Conservation (phyloP, 768 basidiomycete species). For the Tylopilus intermedius region DNA sequence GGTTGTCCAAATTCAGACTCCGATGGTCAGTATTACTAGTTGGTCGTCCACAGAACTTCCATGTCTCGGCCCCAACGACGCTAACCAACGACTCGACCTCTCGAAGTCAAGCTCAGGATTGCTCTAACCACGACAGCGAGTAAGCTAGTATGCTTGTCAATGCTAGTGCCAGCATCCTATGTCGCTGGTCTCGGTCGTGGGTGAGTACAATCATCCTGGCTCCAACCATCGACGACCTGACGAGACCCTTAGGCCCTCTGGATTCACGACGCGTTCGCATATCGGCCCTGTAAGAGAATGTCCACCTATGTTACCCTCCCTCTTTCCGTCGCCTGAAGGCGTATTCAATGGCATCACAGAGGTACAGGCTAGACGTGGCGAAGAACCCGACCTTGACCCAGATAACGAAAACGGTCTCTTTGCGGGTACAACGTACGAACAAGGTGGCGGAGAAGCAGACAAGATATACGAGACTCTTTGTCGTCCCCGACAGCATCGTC, state of each 20-base stretch:
- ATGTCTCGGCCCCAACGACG: too few species aligned
- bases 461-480: constrained; percentile 55
- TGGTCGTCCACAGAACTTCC: too few species aligned
- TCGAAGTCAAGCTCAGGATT: too few species aligned
- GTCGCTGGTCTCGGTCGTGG: constrained; percentile 98
- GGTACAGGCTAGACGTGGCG: constrained; percentile 83
- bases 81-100: too few species aligned
- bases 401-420: constrained; percentile 97
- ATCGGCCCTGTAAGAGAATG: constrained; percentile 97
- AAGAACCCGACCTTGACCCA: constrained; percentile 83
- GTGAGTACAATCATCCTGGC: constrained; percentile 39
- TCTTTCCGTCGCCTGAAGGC: background rate
- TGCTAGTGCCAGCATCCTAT: constrained; percentile 94
- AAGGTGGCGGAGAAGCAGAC: constrained; percentile 86
- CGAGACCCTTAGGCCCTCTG: constrained; percentile 65
- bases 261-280: constrained; percentile 97
- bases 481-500: too few species aligned
- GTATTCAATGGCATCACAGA: constrained; percentile 34
- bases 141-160: constrained; percentile 69
- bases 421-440: constrained; percentile 89
- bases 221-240: constrained; percentile 7
- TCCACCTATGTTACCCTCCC: constrained; percentile 51
- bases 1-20: too few species aligned
- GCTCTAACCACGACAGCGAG: constrained; percentile 36
- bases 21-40: too few species aligned